Conservation (phyloP, 805 yeast species). For the Saccharomycopsis fodiens region DNA sequence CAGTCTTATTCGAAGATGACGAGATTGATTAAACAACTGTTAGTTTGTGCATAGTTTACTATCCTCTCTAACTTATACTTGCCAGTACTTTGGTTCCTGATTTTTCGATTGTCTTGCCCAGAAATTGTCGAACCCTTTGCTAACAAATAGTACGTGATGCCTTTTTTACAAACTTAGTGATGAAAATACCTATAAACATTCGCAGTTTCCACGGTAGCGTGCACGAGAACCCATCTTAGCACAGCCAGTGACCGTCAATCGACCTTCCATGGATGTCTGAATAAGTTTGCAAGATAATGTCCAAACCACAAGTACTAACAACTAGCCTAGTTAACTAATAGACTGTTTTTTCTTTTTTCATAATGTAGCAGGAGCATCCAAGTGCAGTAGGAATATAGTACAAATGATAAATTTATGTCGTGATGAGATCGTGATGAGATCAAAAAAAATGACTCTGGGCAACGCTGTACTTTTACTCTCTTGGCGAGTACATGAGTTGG, state of each 20-base stretch:
- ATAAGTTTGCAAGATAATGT: neutral
- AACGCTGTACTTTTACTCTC: too few species aligned
- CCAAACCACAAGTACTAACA: too few species aligned
- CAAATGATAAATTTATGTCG: too few species aligned
- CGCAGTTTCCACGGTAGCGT: slow-evolving; percentile 24
- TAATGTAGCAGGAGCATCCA: too few species aligned
- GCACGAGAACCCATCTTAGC: slow-evolving; percentile 19
- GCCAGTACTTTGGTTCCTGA: slow-evolving; percentile 23
- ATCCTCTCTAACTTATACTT: slow-evolving; percentile 19
- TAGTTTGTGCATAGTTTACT: neutral
- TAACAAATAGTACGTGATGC: neutral
- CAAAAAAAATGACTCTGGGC: too few species aligned
- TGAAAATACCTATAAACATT: slow-evolving; percentile 20
- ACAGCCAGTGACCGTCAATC: slow-evolving; percentile 22
- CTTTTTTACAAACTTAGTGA: slow-evolving; percentile 9
- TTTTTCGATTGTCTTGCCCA: neutral
- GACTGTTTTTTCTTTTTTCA: too few species aligned
- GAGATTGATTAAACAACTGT: slow-evolving; percentile 19
- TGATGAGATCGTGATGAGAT: too few species aligned
- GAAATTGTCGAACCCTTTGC: neutral
- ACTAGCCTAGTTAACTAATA: too few species aligned
- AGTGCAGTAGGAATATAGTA: too few species aligned
- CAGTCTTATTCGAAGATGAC: slow-evolving; percentile 21
- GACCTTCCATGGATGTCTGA: slow-evolving; percentile 22
- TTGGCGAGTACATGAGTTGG: too few species aligned